Evolutionary conservation across 192 early-diverging fungal genomes (phyloP), one percentile per base, ranked within the genome.

Genomic region (Rhizoclosmatium globosum): DNA sequence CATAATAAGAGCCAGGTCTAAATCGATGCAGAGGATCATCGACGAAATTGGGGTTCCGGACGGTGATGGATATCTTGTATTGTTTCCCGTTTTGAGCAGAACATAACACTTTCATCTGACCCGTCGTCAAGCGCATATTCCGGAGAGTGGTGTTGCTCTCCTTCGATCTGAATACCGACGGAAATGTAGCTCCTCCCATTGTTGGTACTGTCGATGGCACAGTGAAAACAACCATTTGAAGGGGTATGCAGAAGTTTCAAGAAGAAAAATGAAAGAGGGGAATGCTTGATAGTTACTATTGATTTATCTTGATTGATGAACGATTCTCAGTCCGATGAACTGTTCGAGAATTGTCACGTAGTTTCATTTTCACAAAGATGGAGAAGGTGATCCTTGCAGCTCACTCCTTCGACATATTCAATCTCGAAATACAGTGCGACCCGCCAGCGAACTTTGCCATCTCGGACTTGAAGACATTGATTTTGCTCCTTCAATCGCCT

Each of bases 401-500:
- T 31, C 31, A 0, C 31, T 31, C 31, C 31, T 31, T 31, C 31
- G 31, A 31, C 31, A 31, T 31, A 31, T 31, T 31, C 31, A 31
- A 31, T 31, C 31, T 31, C 31, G 31, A 31, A 31, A 31, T 31
- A 31, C 17, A 53, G 50, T 53, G 83, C 66, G 84, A 87, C 4
- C 71, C 71, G 23, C 72, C 74, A 2, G 47, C 81, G 7, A 70
- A 47, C 2, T 79, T 88, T 47, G 80, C 58, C 42, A 82, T 90
- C 9, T 44, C 79, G 1, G 89, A 90, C 70, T 79, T 84, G 1
- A 62, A 87, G 68, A 88, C 87, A 2, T 76, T 90, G 31, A 83
- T 89, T 11, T 75, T 90, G 13, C 78, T 90, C 31, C 79, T 90
- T 1, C 58, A 38, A 19, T 85, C 85, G n/a, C 81, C 87, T 3